Evolutionary conservation across 2,329 filamentous ascomycete genomes (phyloP).

Genomic region (Aureobasidium uvarum): DNA sequence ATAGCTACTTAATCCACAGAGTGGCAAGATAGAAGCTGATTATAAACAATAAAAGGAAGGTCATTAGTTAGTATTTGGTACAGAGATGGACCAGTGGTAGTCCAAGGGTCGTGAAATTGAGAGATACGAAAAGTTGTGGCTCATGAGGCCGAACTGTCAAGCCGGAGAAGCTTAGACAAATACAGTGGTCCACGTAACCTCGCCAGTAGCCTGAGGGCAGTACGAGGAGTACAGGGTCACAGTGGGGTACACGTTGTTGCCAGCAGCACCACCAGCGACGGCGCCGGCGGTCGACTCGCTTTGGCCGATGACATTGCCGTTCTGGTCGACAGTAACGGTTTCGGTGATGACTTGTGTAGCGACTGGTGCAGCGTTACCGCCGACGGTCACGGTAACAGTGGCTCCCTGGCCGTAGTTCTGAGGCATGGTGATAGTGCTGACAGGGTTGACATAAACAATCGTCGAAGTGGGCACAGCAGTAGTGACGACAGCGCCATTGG

Average conservation of each 20-base stretch:
- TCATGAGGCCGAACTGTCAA: not conserved
- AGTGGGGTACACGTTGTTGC: not conserved
- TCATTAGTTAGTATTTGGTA: constrained; percentile 9
- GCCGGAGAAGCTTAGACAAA: no score
- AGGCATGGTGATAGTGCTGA: not conserved
- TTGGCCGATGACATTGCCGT: constrained; percentile 3
- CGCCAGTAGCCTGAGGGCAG: constrained; percentile 35
- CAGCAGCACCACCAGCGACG: not conserved
- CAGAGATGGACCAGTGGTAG: not conserved
- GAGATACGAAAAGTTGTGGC: not conserved
- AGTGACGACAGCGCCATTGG: not conserved
- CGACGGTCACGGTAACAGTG: not conserved
- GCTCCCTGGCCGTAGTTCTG: not conserved
- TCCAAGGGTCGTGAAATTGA: not conserved
- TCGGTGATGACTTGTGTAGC: not conserved
- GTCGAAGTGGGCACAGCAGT: not conserved
- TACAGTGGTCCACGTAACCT: constrained; percentile 1
- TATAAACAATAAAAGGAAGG: not conserved
- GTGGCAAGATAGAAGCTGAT: not conserved
- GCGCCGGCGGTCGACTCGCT: not conserved
- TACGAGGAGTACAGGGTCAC: constrained; percentile 31
- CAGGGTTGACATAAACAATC: not conserved
- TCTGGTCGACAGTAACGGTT: constrained; percentile 9
- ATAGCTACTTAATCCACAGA: not conserved
- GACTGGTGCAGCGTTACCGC: not conserved